Conservation (phyloP, 1,139 yeast species). For the Pichia sp. region DNA sequence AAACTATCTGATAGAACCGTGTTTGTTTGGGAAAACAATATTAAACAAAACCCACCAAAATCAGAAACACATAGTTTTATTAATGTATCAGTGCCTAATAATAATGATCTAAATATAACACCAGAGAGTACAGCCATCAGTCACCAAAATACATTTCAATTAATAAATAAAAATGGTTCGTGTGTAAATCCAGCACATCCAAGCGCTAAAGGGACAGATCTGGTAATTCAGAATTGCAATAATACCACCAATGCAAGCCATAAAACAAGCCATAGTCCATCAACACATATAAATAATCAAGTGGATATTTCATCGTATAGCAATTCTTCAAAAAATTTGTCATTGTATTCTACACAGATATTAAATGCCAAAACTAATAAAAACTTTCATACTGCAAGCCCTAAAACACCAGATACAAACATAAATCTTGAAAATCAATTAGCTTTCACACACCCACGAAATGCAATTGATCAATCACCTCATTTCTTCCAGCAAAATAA, state of each 20-base stretch:
- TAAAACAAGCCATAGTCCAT: not conserved
- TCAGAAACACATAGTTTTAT: not conserved
- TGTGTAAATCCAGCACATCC: not conserved
- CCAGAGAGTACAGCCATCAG: not conserved
- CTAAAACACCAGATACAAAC: not conserved
- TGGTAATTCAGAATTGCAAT: not conserved
- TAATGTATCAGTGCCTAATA: not conserved
- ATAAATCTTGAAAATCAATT: not conserved
- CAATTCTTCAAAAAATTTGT: not conserved
- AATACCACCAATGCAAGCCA: not conserved
- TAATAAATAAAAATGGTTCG: not conserved
- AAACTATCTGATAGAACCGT: not conserved
- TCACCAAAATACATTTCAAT: not conserved
- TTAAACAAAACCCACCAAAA: not conserved
- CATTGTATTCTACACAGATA: not conserved
- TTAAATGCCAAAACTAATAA: not conserved
- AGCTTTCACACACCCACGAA: not conserved
- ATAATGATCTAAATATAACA: not conserved
- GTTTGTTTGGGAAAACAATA: conserved; percentile 5
- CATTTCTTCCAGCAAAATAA: not conserved
- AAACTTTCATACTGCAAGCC: not conserved
- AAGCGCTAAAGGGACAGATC: not conserved
- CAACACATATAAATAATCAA: not conserved
- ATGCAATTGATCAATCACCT: not conserved
- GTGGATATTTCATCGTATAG: not conserved